A percentile compares a stretch with the other conserved stretches of the same genome.
Conservation (phyloP, 805 yeast genomes). For the Maudiozyma bulderi region DNA sequence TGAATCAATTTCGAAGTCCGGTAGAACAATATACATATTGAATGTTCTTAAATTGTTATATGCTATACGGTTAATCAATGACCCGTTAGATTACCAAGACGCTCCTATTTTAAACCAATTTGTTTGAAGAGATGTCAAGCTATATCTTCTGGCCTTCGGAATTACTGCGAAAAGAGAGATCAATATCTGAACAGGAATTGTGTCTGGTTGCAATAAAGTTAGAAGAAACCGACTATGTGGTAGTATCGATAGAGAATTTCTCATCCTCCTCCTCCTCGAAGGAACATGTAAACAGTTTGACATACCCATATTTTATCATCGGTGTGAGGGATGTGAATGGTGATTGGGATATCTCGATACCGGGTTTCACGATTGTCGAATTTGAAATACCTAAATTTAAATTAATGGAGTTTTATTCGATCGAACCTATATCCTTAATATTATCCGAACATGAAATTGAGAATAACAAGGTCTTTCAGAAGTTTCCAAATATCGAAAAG, state of each 20-base stretch:
- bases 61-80: too few relatives aligned
- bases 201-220: slow-evolving; percentile 12
- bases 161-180: slow-evolving; percentile 2
- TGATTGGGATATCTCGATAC: slow-evolving; percentile 6
- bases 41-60: too few relatives aligned
- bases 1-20: too few relatives aligned
- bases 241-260: slow-evolving; percentile 8
- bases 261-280: not conserved
- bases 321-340: not conserved
- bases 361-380: slow-evolving; percentile 32
- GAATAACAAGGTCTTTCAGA: slow-evolving; percentile 16
- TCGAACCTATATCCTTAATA: slow-evolving; percentile 61
- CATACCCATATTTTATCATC: slow-evolving; percentile 10
- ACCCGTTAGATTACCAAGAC: too few relatives aligned
- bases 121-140: slow-evolving; percentile 6
- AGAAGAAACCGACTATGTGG: slow-evolving; percentile 17
- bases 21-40: too few relatives aligned
- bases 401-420: slow-evolving; percentile 67
- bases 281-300: not conserved
- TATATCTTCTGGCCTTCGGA: slow-evolving; percentile 22
- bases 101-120: too few relatives aligned
- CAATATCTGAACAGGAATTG: slow-evolving; percentile 1
- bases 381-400: slow-evolving; percentile 65
- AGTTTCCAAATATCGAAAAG: slow-evolving; percentile 6
- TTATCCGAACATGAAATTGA: slow-evolving; percentile 27